phyloP scores from a whole-genome alignment of 2,329 filamentous ascomycete species.

The Neurospora sp. region DNA sequence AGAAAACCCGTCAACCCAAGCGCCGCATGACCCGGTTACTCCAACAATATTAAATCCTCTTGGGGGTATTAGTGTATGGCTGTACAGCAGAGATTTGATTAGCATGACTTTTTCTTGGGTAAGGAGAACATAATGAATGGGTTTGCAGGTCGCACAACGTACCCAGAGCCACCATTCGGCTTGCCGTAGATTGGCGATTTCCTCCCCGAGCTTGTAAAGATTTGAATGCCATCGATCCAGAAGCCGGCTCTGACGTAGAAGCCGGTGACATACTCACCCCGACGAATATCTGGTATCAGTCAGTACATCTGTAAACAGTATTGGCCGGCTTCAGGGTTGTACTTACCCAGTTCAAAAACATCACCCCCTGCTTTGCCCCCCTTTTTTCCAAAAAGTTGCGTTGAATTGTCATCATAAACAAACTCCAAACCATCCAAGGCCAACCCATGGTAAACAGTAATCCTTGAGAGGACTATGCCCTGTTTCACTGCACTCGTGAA shows the following conservation, averaged over 20 bases:
- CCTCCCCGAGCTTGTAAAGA: slow-evolving; percentile 81
- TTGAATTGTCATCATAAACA: slow-evolving; percentile 77
- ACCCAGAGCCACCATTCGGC: slow-evolving; percentile 69
- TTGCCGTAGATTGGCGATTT: slow-evolving; percentile 83
- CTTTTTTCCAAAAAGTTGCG: slow-evolving; percentile 76
- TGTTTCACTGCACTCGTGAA: slow-evolving; percentile 59
- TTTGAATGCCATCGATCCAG: slow-evolving; percentile 83
- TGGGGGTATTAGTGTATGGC: slow-evolving; percentile 81
- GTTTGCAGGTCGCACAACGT: slow-evolving; percentile 31
- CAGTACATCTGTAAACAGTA: background rate
- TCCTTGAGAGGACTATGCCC: slow-evolving; percentile 63
- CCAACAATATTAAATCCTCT: slow-evolving; percentile 83
- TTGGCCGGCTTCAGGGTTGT: background rate
- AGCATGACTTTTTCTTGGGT: slow-evolving; percentile 11
- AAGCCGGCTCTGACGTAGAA: slow-evolving; percentile 72
- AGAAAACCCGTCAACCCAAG: slow-evolving; percentile 79
- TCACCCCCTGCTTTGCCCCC: slow-evolving; percentile 62
- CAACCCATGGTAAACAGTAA: slow-evolving; percentile 68
- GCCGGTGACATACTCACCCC: slow-evolving; percentile 78
- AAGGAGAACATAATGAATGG: background rate
- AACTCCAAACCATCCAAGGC: slow-evolving; percentile 86
- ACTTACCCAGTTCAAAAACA: slow-evolving; percentile 64
- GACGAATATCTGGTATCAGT: slow-evolving; percentile 55
- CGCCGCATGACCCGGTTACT: slow-evolving; percentile 68
- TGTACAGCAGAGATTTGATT: slow-evolving; percentile 27